Conservation (phyloP, 208 protist species). For the Sergeia podlipaevii region DNA sequence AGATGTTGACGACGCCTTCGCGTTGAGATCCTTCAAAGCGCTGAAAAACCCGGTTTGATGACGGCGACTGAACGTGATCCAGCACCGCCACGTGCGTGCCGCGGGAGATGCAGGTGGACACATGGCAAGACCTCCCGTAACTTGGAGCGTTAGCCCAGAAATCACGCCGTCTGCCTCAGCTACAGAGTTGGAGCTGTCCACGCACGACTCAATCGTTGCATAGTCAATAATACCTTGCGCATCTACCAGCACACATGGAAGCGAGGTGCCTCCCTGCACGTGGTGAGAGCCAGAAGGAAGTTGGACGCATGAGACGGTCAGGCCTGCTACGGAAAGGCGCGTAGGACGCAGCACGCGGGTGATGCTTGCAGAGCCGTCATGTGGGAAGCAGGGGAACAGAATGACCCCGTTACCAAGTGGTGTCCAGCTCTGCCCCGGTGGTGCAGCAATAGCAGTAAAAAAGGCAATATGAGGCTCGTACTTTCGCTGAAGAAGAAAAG, state of each 20-base stretch:
- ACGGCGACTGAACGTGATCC: constrained; percentile 55
- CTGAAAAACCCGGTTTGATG: constrained; percentile 48
- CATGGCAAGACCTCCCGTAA: constrained; percentile 38
- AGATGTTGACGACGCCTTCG: no score
- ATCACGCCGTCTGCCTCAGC: not conserved
- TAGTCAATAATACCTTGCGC: constrained; percentile 60
- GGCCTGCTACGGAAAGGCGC: constrained; percentile 41
- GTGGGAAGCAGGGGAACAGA: constrained; percentile 25
- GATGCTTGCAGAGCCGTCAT: no score
- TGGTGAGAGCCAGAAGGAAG: constrained; percentile 7
- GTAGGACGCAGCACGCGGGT: not conserved
- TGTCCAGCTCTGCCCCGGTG: not conserved
- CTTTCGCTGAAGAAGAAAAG: constrained; percentile 48
- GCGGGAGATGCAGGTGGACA: constrained; percentile 21
- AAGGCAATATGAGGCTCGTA: constrained; percentile 55
- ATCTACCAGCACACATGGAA: constrained; percentile 43
- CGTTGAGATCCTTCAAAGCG: no score
- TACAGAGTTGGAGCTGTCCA: not conserved
- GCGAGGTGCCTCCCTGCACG: not conserved
- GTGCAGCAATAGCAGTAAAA: constrained; percentile 27
- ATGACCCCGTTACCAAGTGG: constrained; percentile 16
- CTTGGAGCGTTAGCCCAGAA: constrained; percentile 25
- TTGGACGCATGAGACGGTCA: constrained; percentile 44
- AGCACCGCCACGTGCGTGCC: constrained; percentile 31
- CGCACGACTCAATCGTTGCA: constrained; percentile 26